phyloP scores from a whole-genome alignment of 257 asterid genomes.

The Ilex aquifolium region DNA sequence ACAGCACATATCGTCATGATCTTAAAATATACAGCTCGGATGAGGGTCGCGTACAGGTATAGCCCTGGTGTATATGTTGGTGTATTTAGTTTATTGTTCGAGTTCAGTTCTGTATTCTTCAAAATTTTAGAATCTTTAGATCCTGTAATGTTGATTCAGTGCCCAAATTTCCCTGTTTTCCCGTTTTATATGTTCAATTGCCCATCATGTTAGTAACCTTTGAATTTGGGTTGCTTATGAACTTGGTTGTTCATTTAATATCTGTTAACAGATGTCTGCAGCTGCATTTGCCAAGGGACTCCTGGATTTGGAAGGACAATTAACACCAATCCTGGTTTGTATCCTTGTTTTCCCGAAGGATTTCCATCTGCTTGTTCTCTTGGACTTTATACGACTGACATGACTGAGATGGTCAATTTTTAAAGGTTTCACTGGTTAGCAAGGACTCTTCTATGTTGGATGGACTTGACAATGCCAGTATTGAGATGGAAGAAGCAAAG shows the following conservation, averaged over 20 bases:
- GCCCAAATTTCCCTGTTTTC: no score
- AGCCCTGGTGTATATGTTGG: not conserved
- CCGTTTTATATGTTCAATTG: no score
- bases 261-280: constrained; percentile 77
- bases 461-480: constrained; percentile 92
- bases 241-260: constrained; percentile 7
- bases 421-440: constrained; percentile 95
- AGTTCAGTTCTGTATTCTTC: constrained; percentile 8
- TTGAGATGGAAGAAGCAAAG: constrained; percentile 93
- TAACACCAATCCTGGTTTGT: constrained; percentile 95
- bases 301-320: constrained; percentile 93
- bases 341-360: constrained; percentile 9
- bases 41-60: constrained; percentile 96
- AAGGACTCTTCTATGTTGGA: constrained; percentile 98
- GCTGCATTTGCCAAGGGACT: constrained; percentile 99
- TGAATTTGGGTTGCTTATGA: not conserved
- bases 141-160: not conserved
- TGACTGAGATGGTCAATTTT: not conserved
- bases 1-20: constrained; percentile 97
- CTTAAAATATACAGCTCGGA: constrained; percentile 94
- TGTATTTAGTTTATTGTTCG: constrained; percentile 1
- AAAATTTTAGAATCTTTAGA: constrained; percentile 3
- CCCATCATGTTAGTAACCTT: not conserved
- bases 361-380: constrained; percentile 3
- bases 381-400: not conserved